Conservation (phyloP, 1,284 basidiomycete genomes). For the Nidula niveotomentosa region DNA sequence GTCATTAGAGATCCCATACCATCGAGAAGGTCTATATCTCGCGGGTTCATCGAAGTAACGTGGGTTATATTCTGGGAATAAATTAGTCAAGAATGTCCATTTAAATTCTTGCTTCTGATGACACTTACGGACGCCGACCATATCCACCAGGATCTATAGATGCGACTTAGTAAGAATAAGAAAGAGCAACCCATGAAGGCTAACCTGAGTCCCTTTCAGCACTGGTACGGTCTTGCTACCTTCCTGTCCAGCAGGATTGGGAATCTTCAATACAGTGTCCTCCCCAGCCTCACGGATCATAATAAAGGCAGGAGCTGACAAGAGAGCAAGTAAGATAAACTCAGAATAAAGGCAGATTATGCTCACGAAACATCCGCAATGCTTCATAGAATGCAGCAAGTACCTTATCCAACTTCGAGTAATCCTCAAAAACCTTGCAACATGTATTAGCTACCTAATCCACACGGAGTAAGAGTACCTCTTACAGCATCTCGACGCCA, state of each 20-base stretch:
- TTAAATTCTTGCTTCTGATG: background rate
- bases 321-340: too few relatives aligned
- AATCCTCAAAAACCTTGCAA: slow-evolving; percentile 39
- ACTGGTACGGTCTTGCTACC: slow-evolving; percentile 23
- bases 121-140: slow-evolving; percentile 50
- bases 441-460: background rate
- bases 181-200: background rate
- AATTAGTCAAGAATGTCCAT: background rate
- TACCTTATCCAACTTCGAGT: slow-evolving; percentile 42
- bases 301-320: slow-evolving; percentile 21
- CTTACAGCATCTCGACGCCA: slow-evolving; percentile 37
- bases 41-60: slow-evolving; percentile 32
- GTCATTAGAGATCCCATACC: slow-evolving; percentile 26
- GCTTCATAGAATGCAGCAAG: slow-evolving; percentile 44
- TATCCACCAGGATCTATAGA: slow-evolving; percentile 40
- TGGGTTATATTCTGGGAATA: slow-evolving; percentile 29
- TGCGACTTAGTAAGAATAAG: background rate
- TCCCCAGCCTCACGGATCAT: slow-evolving; percentile 28
- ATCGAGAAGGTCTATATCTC: slow-evolving; percentile 29
- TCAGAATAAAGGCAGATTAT: slow-evolving; percentile 3
- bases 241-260: slow-evolving; percentile 26
- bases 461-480: background rate
- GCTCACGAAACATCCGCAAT: slow-evolving; percentile 41
- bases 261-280: slow-evolving; percentile 27
- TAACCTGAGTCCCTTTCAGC: slow-evolving; percentile 23